These are phyloP conservation scores for Globisporangium echinulatum DNA, from an alignment of 352 stramenopile genomes.

Conservation along the genomic window DNA sequence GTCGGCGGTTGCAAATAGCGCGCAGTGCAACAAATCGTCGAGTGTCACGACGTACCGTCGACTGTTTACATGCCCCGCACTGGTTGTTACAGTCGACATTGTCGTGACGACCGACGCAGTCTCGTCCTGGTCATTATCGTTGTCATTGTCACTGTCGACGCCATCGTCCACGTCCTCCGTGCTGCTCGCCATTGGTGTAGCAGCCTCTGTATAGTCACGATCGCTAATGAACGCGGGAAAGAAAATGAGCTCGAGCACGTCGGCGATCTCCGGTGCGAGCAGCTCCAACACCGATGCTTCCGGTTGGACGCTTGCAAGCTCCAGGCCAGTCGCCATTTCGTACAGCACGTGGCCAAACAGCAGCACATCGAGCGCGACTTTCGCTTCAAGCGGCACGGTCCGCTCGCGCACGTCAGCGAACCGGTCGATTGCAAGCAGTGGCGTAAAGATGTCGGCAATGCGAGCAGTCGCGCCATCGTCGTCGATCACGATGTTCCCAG, in stretches of 20 bases:
- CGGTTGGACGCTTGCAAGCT: constrained; percentile 34
- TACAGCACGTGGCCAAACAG: constrained; percentile 70
- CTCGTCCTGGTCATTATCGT: neutral
- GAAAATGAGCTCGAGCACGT: constrained; percentile 56
- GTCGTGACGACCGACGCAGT: constrained; percentile 1
- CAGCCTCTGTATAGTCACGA: no score
- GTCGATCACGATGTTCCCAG: constrained; percentile 62
- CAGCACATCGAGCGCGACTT: constrained; percentile 64
- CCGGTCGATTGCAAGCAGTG: constrained; percentile 54
- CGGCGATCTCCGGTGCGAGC: constrained; percentile 44
- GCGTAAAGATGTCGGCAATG: constrained; percentile 57
- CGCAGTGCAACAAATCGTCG: constrained; percentile 26
- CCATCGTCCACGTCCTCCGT: neutral
- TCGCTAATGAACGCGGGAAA: constrained; percentile 16
- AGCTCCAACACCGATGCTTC: constrained; percentile 44
- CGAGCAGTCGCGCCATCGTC: constrained; percentile 31
- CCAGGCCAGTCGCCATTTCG: constrained; percentile 67
- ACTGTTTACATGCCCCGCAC: constrained; percentile 19
- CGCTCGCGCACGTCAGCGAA: constrained; percentile 40
- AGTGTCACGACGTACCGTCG: constrained; percentile 31
- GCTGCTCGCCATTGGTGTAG: neutral
- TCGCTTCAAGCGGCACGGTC: constrained; percentile 54
- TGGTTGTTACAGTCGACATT: constrained; percentile 2
- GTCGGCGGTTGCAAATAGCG: constrained; percentile 32
- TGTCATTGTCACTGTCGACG: neutral